Percentiles rank a stretch among this genome's conserved stretches.
These are phyloP conservation scores for Xylariaceae sp. DNA, from an alignment of 2,329 filamentous ascomycete species.

Conservation along the genomic window DNA sequence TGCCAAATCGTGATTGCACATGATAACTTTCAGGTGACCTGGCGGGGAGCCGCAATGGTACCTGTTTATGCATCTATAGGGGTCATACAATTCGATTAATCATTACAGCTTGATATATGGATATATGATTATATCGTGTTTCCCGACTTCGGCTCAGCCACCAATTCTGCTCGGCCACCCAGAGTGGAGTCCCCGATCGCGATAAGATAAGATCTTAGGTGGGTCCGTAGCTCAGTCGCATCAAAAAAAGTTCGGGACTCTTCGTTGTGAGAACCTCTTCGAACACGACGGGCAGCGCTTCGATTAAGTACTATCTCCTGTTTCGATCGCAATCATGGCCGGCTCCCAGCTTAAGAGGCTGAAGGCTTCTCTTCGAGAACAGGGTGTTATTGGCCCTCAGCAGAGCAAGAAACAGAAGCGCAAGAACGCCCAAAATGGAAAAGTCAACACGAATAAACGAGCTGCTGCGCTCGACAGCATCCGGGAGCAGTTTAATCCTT, in stretches of 20 bases:
- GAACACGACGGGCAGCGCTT: slow-evolving; percentile 1
- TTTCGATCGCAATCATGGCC: slow-evolving; percentile 57
- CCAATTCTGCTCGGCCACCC: background rate
- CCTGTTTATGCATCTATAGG: background rate
- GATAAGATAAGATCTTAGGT: background rate
- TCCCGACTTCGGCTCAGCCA: background rate
- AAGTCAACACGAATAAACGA: slow-evolving; percentile 63
- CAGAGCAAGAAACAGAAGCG: slow-evolving; percentile 94
- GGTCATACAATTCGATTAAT: background rate
- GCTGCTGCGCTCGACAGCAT: slow-evolving; percentile 77
- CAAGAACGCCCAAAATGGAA: slow-evolving; percentile 61
- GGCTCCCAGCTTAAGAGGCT: slow-evolving; percentile 95
- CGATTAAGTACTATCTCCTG: background rate
- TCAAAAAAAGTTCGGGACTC: slow-evolving; percentile 17
- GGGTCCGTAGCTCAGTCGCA: background rate
- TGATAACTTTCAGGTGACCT: background rate
- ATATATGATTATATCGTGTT: background rate
- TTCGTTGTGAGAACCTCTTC: slow-evolving; percentile 9
- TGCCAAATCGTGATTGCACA: background rate
- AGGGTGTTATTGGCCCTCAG: slow-evolving; percentile 84
- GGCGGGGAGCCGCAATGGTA: background rate
- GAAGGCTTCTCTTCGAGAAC: slow-evolving; percentile 82
- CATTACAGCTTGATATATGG: background rate
- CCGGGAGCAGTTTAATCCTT: slow-evolving; percentile 95
- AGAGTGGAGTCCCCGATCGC: background rate